These are phyloP conservation scores for Ormosia semicastrata DNA, from an alignment of 306 rosid species.

Conservation along the genomic window DNA sequence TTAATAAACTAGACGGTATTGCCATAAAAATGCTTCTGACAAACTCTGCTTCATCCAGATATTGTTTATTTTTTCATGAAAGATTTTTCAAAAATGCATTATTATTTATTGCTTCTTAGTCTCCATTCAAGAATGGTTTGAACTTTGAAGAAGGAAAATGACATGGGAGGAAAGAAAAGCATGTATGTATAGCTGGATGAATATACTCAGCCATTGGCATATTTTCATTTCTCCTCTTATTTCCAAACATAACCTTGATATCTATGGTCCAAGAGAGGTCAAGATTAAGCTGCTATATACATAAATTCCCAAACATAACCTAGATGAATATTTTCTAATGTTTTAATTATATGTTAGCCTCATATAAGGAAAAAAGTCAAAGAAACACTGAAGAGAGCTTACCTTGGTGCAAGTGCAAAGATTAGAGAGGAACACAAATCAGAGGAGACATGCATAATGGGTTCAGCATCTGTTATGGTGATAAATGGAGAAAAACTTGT, in stretches of 20 bases:
- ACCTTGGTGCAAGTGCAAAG: conserved; percentile 51
- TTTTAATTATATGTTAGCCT: conserved; percentile 29
- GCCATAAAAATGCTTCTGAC: neutral
- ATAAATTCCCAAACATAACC: neutral
- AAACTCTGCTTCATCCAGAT: neutral
- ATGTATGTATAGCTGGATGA: neutral
- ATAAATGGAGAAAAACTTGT: conserved; percentile 75
- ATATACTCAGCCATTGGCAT: neutral
- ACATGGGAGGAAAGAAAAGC: neutral
- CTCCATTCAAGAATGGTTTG: neutral
- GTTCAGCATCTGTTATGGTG: conserved; percentile 67
- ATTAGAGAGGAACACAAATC: conserved; percentile 38
- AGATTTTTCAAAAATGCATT: neutral
- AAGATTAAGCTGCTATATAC: neutral
- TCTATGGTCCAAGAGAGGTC: neutral
- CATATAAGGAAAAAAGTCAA: conserved; percentile 51
- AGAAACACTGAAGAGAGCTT: conserved; percentile 70
- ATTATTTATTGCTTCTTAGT: neutral
- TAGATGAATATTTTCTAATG: neutral
- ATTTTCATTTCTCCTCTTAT: neutral
- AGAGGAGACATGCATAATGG: conserved; percentile 36
- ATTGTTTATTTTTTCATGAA: neutral
- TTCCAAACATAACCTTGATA: neutral
- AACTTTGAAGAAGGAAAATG: neutral
- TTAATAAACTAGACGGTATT: neutral